phyloP scores from a whole-genome alignment of 148 eudicot genomes.

The Amaranthus cruentus region DNA sequence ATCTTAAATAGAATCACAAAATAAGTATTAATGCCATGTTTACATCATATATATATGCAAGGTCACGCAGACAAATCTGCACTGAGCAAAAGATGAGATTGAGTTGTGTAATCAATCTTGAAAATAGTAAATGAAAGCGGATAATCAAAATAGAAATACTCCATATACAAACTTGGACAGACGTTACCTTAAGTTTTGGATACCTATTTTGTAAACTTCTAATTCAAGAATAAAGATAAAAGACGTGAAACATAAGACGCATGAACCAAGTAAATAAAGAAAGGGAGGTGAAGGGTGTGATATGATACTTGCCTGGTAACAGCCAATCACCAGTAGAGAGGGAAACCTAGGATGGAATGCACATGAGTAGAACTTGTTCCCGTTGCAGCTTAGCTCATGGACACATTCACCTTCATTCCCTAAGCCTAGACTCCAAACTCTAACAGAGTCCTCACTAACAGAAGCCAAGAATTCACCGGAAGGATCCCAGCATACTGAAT shows the following conservation, averaged over 20 bases:
- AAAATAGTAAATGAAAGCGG: too few species aligned
- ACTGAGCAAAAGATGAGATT: too few species aligned
- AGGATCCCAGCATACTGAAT: slow-evolving; percentile 88
- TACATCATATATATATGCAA: too few species aligned
- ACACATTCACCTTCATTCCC: slow-evolving; percentile 76
- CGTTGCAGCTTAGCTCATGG: slow-evolving; percentile 73
- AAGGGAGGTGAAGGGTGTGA: not conserved
- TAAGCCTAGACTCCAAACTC: slow-evolving; percentile 72
- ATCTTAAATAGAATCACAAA: too few species aligned
- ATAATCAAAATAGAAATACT: too few species aligned
- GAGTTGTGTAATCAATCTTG: too few species aligned
- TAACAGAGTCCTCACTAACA: slow-evolving; percentile 86
- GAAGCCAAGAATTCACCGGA: slow-evolving; percentile 80
- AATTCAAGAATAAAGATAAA: not conserved
- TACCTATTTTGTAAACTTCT: not conserved
- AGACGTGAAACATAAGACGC: not conserved
- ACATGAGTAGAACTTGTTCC: slow-evolving; percentile 76
- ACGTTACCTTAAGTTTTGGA: not conserved
- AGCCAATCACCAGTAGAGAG: slow-evolving; percentile 79
- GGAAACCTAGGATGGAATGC: slow-evolving; percentile 83
- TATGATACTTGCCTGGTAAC: slow-evolving; percentile 62
- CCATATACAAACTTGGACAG: too few species aligned
- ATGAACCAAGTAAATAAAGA: not conserved
- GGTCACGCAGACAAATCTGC: too few species aligned
- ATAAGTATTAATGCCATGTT: too few species aligned